Evolutionary conservation across 148 eudicot species (phyloP).

Genomic region (Pharnaceum exiguum): DNA sequence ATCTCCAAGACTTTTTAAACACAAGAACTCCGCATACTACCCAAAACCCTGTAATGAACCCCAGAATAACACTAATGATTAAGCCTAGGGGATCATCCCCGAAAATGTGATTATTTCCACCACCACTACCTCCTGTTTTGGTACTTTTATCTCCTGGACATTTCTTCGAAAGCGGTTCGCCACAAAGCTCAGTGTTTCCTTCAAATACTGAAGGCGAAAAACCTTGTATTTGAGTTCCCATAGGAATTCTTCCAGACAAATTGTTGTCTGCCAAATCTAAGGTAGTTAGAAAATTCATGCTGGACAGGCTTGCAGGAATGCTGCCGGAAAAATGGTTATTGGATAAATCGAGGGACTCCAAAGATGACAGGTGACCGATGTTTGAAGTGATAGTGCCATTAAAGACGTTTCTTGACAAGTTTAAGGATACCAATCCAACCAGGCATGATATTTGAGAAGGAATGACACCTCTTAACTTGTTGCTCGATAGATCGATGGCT

Average conservation of each 20-base stretch:
- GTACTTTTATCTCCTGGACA: not conserved
- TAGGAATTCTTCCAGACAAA: conserved; percentile 15
- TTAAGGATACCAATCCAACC: conserved; percentile 14
- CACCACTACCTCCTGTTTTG: not conserved
- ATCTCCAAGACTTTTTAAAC: conserved; percentile 14
- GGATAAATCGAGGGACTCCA: conserved; percentile 20
- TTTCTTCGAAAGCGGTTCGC: conserved; percentile 15
- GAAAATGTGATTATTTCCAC: not conserved
- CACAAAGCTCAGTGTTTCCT: conserved; percentile 16
- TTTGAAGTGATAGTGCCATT: conserved; percentile 15
- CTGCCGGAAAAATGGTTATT: conserved; percentile 21
- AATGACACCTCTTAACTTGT: conserved; percentile 4
- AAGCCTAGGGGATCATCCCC: conserved; percentile 6
- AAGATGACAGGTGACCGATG: conserved; percentile 7
- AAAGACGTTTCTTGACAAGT: conserved; percentile 16
- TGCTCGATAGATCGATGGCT: conserved; percentile 19
- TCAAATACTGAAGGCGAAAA: conserved; percentile 14
- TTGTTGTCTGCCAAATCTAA: conserved; percentile 12
- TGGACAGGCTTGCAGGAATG: conserved; percentile 13
- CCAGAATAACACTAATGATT: conserved; percentile 9
- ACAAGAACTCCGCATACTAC: conserved; percentile 3
- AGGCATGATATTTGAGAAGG: conserved; percentile 18
- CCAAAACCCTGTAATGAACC: conserved; percentile 18
- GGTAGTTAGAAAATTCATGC: conserved; percentile 5
- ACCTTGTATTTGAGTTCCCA: conserved; percentile 20